Base-by-base conservation (phyloP, 768 basidiomycete species). In the Hebeloma cylindrosporum region DNA sequence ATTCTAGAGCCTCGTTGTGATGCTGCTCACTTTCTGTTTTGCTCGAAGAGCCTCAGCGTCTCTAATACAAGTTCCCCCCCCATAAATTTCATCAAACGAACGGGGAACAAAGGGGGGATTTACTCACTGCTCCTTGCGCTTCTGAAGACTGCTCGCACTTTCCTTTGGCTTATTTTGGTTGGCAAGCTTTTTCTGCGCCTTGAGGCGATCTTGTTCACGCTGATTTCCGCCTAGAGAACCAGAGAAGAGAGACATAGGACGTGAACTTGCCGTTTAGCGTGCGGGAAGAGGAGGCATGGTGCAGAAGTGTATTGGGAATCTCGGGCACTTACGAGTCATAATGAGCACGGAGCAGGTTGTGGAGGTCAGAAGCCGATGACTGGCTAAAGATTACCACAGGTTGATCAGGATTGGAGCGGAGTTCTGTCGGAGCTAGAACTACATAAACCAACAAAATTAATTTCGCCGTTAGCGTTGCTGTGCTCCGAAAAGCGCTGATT, bases 111-210 rank as follows among this genome's bases (percentile, higher is more conserved):
- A 58, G 51, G 47, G 32, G 27, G 34, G 44, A 51, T 44, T 9
- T 42, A 79, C 85, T 67, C 70, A 89, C 88, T 69, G 71, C 69
- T 89, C 87, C 67, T 82, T 85, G 56, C 88, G 79, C 65, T 85
- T 82, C 38, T 79, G 75, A 27, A 90, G 71, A 35, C 36, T 68
- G 1, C 71, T 50, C 8, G 75, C 80, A 56, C 83, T 86, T 64
- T 88, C 86, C 66, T 88, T 89, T 28, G 80, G 62, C 66, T 86
- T 86, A 65, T 82, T 84, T 40, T 65, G 66, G 10, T 51, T 43
- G 5, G 70, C 66, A 10, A 69, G 64, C 66, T 87, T 89, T 71
- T 91, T 91, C 69, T 81, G 80, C 10, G 85, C 81, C 61, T 80
- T 83, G 16, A 68, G 65, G 52, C 88, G 85, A 63, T 85, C 88